These are phyloP conservation scores for Boletellus deceptivus DNA, from an alignment of 1,284 basidiomycete species.

Conservation along the genomic window DNA sequence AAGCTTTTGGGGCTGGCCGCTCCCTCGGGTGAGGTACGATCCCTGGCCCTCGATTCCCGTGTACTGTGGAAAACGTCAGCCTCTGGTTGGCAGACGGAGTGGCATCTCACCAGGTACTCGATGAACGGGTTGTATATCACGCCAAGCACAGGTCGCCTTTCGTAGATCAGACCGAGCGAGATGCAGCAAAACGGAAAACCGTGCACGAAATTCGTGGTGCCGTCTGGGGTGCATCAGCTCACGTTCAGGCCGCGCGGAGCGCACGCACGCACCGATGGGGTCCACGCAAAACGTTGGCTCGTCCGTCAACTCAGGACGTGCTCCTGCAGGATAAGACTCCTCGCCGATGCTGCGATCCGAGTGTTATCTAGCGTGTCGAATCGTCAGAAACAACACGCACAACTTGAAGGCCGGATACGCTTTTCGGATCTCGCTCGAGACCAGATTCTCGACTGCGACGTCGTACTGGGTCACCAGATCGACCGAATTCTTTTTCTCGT, in stretches of 20 bases:
- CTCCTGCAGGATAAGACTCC: constrained; percentile 77
- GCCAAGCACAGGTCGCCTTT: constrained; percentile 79
- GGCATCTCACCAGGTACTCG: constrained; percentile 60
- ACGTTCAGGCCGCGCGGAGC: neutral
- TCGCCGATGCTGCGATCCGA: constrained; percentile 79
- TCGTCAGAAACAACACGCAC: constrained; percentile 48
- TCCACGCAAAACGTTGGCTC: constrained; percentile 92
- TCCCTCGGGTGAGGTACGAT: constrained; percentile 65
- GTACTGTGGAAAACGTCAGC: constrained; percentile 50
- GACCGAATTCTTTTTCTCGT: constrained; percentile 88
- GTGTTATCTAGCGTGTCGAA: neutral
- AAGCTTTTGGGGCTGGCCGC: constrained; percentile 60
- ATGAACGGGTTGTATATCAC: constrained; percentile 94
- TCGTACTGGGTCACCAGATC: constrained; percentile 98
- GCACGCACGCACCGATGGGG: constrained; percentile 59
- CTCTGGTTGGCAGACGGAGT: neutral
- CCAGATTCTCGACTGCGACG: constrained; percentile 86
- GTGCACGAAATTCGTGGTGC: constrained; percentile 94
- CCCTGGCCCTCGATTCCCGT: constrained; percentile 79
- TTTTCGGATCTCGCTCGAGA: constrained; percentile 65
- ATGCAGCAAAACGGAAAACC: constrained; percentile 90
- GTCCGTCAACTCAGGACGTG: constrained; percentile 72
- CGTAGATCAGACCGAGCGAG: constrained; percentile 87
- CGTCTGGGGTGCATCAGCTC: constrained; percentile 49
- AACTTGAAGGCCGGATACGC: constrained; percentile 81